Conservation (phyloP, 108 stramenopile species). For the Cyclotella cryptica region DNA sequence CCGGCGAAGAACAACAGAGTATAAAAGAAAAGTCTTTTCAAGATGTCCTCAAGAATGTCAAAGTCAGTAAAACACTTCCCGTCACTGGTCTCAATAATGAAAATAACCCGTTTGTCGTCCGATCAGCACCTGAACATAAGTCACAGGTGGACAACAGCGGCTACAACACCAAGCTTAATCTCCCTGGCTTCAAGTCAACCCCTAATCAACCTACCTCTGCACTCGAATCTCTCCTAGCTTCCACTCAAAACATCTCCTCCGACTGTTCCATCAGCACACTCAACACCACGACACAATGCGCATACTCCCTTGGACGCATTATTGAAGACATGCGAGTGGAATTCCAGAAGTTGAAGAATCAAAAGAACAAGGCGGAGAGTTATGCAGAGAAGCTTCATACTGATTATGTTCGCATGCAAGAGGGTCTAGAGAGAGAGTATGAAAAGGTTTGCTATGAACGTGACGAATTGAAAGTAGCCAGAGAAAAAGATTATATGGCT, state of each 20-base stretch:
- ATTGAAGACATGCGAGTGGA: conserved; percentile 1
- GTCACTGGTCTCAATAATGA: neutral
- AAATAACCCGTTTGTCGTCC: conserved; percentile 3
- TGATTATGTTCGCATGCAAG: conserved; percentile 7
- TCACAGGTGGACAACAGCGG: neutral
- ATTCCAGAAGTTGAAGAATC: neutral
- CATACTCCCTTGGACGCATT: neutral
- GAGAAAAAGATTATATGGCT: neutral
- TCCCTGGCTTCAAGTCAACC: conserved; percentile 2
- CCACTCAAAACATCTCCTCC: neutral
- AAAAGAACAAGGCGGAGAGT: conserved; percentile 6
- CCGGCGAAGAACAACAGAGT: neutral
- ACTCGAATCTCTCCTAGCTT: neutral
- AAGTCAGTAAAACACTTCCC: neutral
- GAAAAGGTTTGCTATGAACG: conserved; percentile 5
- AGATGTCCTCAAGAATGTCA: neutral
- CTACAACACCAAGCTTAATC: neutral
- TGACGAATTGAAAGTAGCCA: neutral
- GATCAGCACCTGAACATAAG: neutral
- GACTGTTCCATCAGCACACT: neutral
- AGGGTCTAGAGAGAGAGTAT: neutral
- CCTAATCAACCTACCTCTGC: neutral
- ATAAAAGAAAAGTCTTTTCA: neutral
- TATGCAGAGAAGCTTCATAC: neutral
- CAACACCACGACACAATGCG: conserved; percentile 6